Percentiles rank a stretch among this genome's conserved stretches.
Evolutionary conservation across 2,329 filamentous ascomycete genomes (phyloP).

Genomic region (Paecilomyces fulvus): DNA sequence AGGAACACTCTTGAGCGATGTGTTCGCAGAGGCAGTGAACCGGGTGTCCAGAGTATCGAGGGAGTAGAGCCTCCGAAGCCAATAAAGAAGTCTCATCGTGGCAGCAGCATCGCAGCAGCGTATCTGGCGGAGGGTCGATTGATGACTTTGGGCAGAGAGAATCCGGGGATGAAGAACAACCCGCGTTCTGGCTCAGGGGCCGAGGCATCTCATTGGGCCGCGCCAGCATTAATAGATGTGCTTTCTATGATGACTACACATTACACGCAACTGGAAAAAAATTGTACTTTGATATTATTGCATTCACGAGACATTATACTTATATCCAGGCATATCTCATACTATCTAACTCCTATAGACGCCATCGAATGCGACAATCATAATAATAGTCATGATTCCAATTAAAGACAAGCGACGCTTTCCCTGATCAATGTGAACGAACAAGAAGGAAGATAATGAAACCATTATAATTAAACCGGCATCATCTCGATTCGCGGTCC

Average conservation of each 20-base stretch:
- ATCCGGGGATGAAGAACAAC: not conserved
- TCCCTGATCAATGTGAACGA: not conserved
- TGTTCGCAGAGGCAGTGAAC: constrained; percentile 62
- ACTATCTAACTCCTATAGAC: not conserved
- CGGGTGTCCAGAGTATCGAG: constrained; percentile 62
- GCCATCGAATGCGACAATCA: not conserved
- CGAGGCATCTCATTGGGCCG: not conserved
- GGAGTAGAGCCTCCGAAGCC: constrained; percentile 50
- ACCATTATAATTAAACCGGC: constrained; percentile 20
- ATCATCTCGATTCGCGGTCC: constrained; percentile 29
- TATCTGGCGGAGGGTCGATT: not conserved
- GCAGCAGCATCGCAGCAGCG: constrained; percentile 17
- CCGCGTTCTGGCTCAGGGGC: not conserved
- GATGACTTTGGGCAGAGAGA: not conserved
- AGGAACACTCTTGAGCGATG: constrained; percentile 54
- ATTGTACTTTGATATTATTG: not conserved
- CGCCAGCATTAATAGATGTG: not conserved
- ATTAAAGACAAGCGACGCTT: not conserved
- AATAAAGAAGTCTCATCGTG: constrained; percentile 40
- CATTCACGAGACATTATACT: not conserved
- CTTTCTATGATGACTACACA: not conserved
- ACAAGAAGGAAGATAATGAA: not conserved
- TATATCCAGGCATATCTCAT: not conserved
- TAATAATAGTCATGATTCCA: not conserved
- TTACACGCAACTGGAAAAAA: not conserved